Base-by-base conservation (phyloP, 192 early-diverging fungal genomes). In the Thamnidium elegans region DNA sequence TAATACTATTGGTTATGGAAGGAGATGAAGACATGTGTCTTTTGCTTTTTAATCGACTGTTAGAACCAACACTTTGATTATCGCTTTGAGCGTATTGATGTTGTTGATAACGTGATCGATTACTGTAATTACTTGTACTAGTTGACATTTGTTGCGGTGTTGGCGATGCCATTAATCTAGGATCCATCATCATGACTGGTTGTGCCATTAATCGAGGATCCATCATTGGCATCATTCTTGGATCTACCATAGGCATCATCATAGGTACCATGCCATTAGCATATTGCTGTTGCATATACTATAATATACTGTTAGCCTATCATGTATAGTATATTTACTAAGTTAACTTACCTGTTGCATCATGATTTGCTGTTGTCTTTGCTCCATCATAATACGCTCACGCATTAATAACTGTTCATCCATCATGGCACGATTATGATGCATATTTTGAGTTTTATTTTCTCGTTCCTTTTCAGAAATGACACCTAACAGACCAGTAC, bases 211-310 rank as follows among this genome's bases (percentile, higher is more conserved):
- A 36, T 36, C 55, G 31, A 19, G 55, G 55, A 56, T 56, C 55
- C 34, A 56, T 56, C 55, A 56, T 56, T 3, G 55, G 55, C 55
- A 56, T 56, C 55, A 56, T 56, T n/a, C 34, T 30, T 39, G 55
- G 55, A 39, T 56, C 55, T 11, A 56, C n/a, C 55, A 56, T 56
- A 14, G 55, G 55, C 55, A 56, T 56, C 36, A 39, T 39, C 55
- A 56, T 56, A 7, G 55, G 55, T 15, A 39, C 34, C 55, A 56
- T 59, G 26, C 39, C 21, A 6, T 36, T 48, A 0, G 15, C 58
- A 3, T 59, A 45, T 7, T 39, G 21, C 19, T 59, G 43, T 39
- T 59, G 58, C 21, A 59, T 45, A 10, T 59, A 59, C 58, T 59
- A 59, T 11, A 11, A n/a, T 48, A 6, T n/a, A n/a, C n/a, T n/a